These are phyloP conservation scores for Aspergillus olivimuriae DNA, from an alignment of 495 filamentous ascomycete genomes.

Conservation along the genomic window DNA sequence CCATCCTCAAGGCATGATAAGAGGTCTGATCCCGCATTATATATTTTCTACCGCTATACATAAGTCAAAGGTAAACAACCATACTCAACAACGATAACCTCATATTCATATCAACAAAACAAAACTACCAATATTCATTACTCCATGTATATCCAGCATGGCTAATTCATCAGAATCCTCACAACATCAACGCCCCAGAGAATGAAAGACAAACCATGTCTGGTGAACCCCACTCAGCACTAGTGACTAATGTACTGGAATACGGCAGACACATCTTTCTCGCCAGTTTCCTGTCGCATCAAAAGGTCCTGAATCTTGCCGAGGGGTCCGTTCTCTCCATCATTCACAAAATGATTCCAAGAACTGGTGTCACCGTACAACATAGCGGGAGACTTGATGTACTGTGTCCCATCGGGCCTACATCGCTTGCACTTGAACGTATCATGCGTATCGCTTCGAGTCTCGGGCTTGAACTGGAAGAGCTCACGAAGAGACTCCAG, in stretches of 20 bases:
- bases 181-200: not conserved
- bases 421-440: slow-evolving; percentile 99
- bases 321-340: slow-evolving; percentile 59
- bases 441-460: slow-evolving; percentile 90
- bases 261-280: slow-evolving; percentile 80
- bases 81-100: too few relatives aligned
- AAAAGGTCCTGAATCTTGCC: slow-evolving; percentile 84
- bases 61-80: too few relatives aligned
- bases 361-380: slow-evolving; percentile 97
- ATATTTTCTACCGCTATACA: too few relatives aligned
- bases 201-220: too few relatives aligned
- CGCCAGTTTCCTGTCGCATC: slow-evolving; percentile 76
- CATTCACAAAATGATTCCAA: slow-evolving; percentile 95
- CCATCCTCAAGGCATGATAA: too few relatives aligned
- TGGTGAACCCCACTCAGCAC: slow-evolving; percentile 9
- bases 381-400: slow-evolving; percentile 85
- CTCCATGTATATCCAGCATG: too few relatives aligned
- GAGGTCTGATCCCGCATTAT: too few relatives aligned
- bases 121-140: too few relatives aligned
- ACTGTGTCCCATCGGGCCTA: slow-evolving; percentile 76
- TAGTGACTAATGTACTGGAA: slow-evolving; percentile 99
- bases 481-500: slow-evolving; percentile 83
- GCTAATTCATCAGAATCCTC: too few relatives aligned
- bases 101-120: too few relatives aligned
- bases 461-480: slow-evolving; percentile 83